phyloP scores from a whole-genome alignment of 257 asterid species.

The Solanum ossicruentum region DNA sequence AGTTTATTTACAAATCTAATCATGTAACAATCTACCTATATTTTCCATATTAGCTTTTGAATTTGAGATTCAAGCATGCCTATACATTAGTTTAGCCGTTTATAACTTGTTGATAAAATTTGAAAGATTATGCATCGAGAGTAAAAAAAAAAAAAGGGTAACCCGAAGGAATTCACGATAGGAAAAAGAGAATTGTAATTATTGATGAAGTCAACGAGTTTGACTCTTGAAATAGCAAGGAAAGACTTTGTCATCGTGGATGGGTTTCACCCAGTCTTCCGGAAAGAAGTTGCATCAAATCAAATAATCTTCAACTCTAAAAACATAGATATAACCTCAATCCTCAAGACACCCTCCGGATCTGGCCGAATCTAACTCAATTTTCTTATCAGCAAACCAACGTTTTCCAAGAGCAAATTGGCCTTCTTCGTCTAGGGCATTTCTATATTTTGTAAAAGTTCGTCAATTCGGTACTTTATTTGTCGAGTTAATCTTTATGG shows the following conservation, averaged over 20 bases:
- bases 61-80: not conserved
- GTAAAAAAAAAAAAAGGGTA: not conserved
- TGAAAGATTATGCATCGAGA: not conserved
- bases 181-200: not conserved
- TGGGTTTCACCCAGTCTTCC: too few species aligned
- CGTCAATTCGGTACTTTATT: too few species aligned
- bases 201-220: not conserved
- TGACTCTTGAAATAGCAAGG: not conserved
- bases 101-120: not conserved
- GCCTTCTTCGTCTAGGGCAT: too few species aligned
- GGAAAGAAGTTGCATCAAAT: too few species aligned
- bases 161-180: not conserved
- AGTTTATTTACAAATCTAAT: not conserved
- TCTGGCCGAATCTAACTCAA: too few species aligned
- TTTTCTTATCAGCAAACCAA: too few species aligned
- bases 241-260: not conserved
- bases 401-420: too few species aligned
- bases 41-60: not conserved
- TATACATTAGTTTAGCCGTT: not conserved
- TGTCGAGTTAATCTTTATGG: too few species aligned
- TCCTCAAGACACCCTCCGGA: too few species aligned
- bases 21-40: not conserved
- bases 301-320: too few species aligned
- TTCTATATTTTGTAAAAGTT: too few species aligned
- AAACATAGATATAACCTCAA: too few species aligned